Base-by-base conservation (phyloP, 1,284 basidiomycete genomes). In the Ceratobasidium sp. region DNA sequence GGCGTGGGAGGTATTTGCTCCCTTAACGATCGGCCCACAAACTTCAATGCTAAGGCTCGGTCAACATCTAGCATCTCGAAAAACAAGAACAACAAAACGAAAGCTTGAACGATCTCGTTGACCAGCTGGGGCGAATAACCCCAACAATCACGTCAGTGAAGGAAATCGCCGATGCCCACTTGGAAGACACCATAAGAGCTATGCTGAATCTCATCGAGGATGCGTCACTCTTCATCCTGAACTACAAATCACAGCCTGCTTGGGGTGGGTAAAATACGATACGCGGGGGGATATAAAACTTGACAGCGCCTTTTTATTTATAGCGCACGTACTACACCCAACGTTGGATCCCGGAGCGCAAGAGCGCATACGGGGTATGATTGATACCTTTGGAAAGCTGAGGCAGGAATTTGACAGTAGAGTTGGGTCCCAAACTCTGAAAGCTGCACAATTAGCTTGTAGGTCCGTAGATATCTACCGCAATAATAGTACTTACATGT, bases 181-280 rank as follows among this genome's bases (percentile, higher is more conserved):
- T 58, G n/a, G 39, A 18, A 21, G 16, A 36, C 16, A 58, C 39
- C 2, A 23, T 58, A 9, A n/a, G 32, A 30, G 39, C 32, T 16
- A 36, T 58, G 55, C 14, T 62, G 60, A 46, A 48, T 14, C 28
- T 62, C 18, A 6, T 62, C 28, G 60, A 62, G 30, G 60, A 62
- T 62, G 43, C 45, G 10, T 48, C 45, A 6, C 14, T 62, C 21
- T 62, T 48, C 14, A 32, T 32, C 5, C 21, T 62, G 16, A 36
- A 62, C n/a, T 46, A 32, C 16, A 36, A 62, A 16, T 32, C 60
- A 30, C 43, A 32, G 16, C 23, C 8, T 43, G 28, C 28, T 3
- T n/a, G 9, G 16, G 55, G 60, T 46, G 8, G 3, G 60, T 48
- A 30, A 5, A 12, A 21, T 43, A 45, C 1, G n/a, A 12, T 3